These are phyloP conservation scores for Kluyveromyces siamensis DNA, from an alignment of 805 yeast genomes.

Conservation along the genomic window DNA sequence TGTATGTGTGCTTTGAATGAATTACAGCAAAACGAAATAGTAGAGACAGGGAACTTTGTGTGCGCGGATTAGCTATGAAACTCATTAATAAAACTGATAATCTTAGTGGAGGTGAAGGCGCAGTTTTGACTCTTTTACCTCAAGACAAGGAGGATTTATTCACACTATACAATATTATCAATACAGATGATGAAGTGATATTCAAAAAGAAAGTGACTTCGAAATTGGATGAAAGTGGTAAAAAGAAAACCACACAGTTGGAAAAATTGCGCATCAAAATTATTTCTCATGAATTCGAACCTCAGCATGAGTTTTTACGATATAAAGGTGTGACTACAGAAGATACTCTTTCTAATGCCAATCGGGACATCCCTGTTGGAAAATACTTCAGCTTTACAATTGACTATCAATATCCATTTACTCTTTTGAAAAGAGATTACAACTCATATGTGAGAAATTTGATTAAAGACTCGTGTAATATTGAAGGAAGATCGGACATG, in stretches of 20 bases:
- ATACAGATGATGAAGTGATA: constrained; percentile 64
- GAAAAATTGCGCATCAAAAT: constrained; percentile 53
- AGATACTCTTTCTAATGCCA: constrained; percentile 35
- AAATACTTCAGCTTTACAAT: constrained; percentile 84
- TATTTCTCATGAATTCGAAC: constrained; percentile 67
- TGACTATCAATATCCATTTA: constrained; percentile 58
- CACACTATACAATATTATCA: constrained; percentile 73
- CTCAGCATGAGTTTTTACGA: constrained; percentile 68
- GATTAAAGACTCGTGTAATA: constrained; percentile 59
- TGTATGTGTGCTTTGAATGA: no score
- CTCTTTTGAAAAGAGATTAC: constrained; percentile 69
- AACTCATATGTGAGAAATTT: constrained; percentile 61
- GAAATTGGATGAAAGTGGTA: constrained; percentile 61
- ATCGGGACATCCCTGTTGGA: constrained; percentile 72
- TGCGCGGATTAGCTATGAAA: constrained; percentile 11
- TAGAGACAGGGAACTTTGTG: no score
- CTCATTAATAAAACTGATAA: constrained; percentile 11
- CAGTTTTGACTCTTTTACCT: constrained; percentile 50
- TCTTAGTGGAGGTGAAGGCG: constrained; percentile 13
- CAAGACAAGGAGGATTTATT: constrained; percentile 91
- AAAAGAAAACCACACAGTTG: constrained; percentile 53
- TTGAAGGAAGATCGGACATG: constrained; percentile 76
- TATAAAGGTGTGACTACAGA: constrained; percentile 62
- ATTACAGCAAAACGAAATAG: no score
- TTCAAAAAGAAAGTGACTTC: constrained; percentile 55